These are phyloP conservation scores for Cryptococcus jaspeensis DNA, from an alignment of 1,284 basidiomycete species.

Conservation along the genomic window DNA sequence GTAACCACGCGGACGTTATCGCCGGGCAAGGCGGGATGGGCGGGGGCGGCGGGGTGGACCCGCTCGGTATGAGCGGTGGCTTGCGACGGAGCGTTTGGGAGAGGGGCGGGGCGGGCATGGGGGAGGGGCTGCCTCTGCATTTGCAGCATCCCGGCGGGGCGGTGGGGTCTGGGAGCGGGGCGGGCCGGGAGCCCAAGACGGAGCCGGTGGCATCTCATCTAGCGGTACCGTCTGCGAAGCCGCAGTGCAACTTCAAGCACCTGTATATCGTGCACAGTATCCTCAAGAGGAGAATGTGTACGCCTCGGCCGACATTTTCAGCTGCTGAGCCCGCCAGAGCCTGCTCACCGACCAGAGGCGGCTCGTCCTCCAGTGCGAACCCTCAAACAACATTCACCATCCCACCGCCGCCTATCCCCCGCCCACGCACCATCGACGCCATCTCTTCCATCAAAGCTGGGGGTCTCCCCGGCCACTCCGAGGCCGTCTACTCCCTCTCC, in stretches of 20 bases:
- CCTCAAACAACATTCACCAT: too few species aligned
- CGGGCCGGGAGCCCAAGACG: neutral
- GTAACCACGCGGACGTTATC: conserved; percentile 8
- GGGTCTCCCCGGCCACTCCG: conserved; percentile 48
- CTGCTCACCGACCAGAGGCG: neutral
- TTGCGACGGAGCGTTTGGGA: conserved; percentile 32
- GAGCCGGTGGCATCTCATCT: conserved; percentile 34
- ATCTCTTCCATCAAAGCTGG: conserved; percentile 39
- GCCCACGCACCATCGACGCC: conserved; percentile 29
- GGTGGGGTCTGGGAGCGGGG: neutral
- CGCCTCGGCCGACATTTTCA: conserved; percentile 2
- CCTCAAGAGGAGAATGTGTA: conserved; percentile 32
- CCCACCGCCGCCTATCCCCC: conserved; percentile 2
- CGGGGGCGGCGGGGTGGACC: conserved; percentile 23
- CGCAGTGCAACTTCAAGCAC: conserved; percentile 48
- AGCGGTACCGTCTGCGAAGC: conserved; percentile 33
- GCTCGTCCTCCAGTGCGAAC: too few species aligned
- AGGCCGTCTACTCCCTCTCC: conserved; percentile 47
- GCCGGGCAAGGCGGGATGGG: conserved; percentile 16
- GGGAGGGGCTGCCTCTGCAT: conserved; percentile 9
- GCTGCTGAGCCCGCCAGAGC: neutral
- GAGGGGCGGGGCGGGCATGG: conserved; percentile 14
- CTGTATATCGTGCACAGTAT: conserved; percentile 42
- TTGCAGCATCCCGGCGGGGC: conserved; percentile 1
- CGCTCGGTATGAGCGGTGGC: conserved; percentile 18